Percentiles rank a stretch among this genome's conserved stretches.
Evolutionary conservation across 2,329 filamentous ascomycete species (phyloP).

Genomic region (Alternaria triticimaculans): DNA sequence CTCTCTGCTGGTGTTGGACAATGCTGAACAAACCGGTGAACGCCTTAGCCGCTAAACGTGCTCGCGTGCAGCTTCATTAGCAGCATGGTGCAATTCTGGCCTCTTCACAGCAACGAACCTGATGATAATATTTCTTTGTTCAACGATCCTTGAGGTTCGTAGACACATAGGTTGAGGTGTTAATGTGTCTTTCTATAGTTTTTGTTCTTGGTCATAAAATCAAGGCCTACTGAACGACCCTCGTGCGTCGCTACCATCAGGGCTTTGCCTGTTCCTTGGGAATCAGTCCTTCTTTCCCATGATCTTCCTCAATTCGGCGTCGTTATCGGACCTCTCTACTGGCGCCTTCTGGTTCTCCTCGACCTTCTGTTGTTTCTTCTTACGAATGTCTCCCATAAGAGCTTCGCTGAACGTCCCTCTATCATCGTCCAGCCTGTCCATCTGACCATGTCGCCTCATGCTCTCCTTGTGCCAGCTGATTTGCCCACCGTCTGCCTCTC

Average conservation of each 20-base stretch:
- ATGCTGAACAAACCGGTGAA: neutral
- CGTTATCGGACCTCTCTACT: constrained; percentile 44
- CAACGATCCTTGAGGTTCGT: neutral
- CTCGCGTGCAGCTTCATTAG: neutral
- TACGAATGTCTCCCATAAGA: constrained; percentile 42
- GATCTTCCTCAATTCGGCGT: constrained; percentile 48
- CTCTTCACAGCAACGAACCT: neutral
- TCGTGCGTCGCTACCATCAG: neutral
- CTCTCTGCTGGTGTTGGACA: neutral
- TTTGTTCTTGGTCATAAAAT: neutral
- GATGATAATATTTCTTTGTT: neutral
- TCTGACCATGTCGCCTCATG: constrained; percentile 59
- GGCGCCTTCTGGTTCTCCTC: constrained; percentile 34
- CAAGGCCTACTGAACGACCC: neutral
- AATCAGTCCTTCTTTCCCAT: constrained; percentile 42
- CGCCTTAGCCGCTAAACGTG: neutral
- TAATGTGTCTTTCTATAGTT: neutral
- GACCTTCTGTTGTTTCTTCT: constrained; percentile 33
- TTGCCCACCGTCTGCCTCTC: constrained; percentile 64
- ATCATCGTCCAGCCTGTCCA: constrained; percentile 53
- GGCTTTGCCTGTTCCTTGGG: neutral
- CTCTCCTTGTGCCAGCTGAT: constrained; percentile 63
- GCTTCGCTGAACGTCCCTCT: constrained; percentile 42
- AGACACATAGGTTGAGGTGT: neutral
- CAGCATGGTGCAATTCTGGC: neutral